Conservation (phyloP, 2,329 filamentous ascomycete genomes). For the Colletotrichum sp. region DNA sequence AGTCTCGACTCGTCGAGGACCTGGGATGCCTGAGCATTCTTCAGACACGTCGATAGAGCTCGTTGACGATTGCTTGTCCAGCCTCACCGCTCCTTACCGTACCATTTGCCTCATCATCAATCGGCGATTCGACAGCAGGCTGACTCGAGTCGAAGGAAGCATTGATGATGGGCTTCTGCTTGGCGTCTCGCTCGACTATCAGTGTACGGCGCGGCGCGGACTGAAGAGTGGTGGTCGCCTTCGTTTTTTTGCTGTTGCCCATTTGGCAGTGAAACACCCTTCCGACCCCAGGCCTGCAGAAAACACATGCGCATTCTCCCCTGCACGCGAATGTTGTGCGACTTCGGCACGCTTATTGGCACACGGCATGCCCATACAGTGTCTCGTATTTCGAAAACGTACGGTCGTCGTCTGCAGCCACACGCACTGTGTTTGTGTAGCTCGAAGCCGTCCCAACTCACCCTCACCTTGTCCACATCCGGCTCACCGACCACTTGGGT, state of each 20-base stretch:
- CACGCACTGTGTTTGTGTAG: conserved; percentile 8
- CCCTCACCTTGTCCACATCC: neutral
- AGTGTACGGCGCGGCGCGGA: neutral
- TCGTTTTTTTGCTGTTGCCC: neutral
- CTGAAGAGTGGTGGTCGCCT: neutral
- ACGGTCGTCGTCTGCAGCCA: neutral
- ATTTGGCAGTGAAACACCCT: neutral
- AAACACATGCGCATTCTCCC: neutral
- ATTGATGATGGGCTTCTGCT: neutral
- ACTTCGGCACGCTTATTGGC: neutral
- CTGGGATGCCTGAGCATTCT: neutral
- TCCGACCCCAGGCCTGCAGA: neutral
- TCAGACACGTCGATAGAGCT: neutral
- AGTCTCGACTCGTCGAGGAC: conserved; percentile 5
- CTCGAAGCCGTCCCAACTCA: neutral
- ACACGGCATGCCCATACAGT: neutral
- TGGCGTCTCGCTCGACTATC: neutral
- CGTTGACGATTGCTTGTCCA: neutral
- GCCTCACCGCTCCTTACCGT: neutral
- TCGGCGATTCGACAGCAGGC: neutral
- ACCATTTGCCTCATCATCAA: neutral
- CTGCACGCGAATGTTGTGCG: conserved; percentile 13
- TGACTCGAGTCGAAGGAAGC: neutral
- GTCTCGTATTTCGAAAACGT: neutral
- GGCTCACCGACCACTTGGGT: neutral